Percentiles rank a stretch among this genome's conserved stretches.
These are phyloP conservation scores for Camellia sinensis DNA, from an alignment of 148 eudicot species.

Conservation along the genomic window DNA sequence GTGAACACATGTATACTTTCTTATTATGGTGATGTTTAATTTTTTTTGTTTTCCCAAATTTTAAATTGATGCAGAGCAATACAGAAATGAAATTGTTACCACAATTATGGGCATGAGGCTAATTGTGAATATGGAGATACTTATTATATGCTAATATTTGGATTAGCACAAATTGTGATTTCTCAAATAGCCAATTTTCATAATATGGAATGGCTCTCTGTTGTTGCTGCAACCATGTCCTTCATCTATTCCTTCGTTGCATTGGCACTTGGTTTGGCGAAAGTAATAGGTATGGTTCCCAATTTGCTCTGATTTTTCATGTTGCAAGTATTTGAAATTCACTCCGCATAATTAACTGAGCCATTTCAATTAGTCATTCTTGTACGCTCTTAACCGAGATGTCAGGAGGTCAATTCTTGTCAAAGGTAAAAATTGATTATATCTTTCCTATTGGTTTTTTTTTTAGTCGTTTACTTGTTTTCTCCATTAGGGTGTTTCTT, in stretches of 20 bases:
- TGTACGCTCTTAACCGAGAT: too few relatives aligned
- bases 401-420: too few relatives aligned
- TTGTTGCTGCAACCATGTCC: slow-evolving; percentile 60
- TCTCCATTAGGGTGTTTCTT: too few relatives aligned
- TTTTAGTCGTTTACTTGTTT: too few relatives aligned
- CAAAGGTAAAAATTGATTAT: too few relatives aligned
- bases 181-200: slow-evolving; percentile 67
- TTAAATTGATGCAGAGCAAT: slow-evolving; percentile 46
- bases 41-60: too few relatives aligned
- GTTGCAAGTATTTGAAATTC: too few relatives aligned
- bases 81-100: slow-evolving; percentile 57
- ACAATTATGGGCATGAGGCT: slow-evolving; percentile 47
- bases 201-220: slow-evolving; percentile 59
- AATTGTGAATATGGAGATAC: slow-evolving; percentile 40
- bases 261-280: slow-evolving; percentile 44
- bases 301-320: not conserved
- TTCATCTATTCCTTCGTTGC: slow-evolving; percentile 57
- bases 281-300: slow-evolving; percentile 38
- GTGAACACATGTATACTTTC: not conserved
- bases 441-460: too few relatives aligned
- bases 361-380: too few relatives aligned
- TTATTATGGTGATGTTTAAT: not conserved
- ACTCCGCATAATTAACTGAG: too few relatives aligned
- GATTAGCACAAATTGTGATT: slow-evolving; percentile 45
- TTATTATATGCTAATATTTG: slow-evolving; percentile 51